Conservation (phyloP, 352 stramenopile genomes). For the Pythium apleroticum region DNA sequence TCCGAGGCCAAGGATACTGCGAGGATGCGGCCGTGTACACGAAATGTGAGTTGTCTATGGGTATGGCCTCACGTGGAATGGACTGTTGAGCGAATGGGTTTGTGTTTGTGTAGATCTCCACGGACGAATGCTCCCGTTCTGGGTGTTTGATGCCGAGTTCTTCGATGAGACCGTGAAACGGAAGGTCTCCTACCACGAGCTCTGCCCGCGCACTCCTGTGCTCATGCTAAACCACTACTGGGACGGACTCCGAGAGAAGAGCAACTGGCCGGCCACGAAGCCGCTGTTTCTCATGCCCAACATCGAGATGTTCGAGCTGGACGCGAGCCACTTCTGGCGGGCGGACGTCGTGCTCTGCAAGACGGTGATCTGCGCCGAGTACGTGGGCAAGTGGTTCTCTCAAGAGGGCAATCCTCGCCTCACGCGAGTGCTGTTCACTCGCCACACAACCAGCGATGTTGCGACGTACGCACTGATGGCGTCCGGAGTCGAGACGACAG, state of each 20-base stretch:
- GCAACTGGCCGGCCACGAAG: constrained; percentile 29
- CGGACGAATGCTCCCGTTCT: constrained; percentile 34
- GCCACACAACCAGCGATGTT: constrained; percentile 59
- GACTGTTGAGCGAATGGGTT: too few species aligned
- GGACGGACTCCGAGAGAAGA: constrained; percentile 16
- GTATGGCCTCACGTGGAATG: too few species aligned
- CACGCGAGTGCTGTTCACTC: constrained; percentile 51
- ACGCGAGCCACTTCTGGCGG: constrained; percentile 42
- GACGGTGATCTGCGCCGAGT: constrained; percentile 41
- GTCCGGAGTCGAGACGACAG: neutral
- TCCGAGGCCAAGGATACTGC: constrained; percentile 64
- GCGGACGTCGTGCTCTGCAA: constrained; percentile 66
- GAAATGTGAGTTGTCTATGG: constrained; percentile 46
- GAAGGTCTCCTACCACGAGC: constrained; percentile 37
- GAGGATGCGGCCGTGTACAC: constrained; percentile 63
- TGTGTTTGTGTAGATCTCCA: constrained; percentile 15
- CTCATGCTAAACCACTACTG: constrained; percentile 47
- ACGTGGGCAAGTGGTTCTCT: constrained; percentile 48
- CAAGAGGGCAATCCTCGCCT: constrained; percentile 59
- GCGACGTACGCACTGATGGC: constrained; percentile 23
- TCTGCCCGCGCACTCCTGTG: constrained; percentile 33
- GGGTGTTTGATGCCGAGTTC: constrained; percentile 33
- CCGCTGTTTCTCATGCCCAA: constrained; percentile 38
- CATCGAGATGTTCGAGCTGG: constrained; percentile 56
- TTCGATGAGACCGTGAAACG: constrained; percentile 19